These are phyloP conservation scores for Aegle marmelos DNA, from an alignment of 345 rosid species.

Conservation along the genomic window DNA sequence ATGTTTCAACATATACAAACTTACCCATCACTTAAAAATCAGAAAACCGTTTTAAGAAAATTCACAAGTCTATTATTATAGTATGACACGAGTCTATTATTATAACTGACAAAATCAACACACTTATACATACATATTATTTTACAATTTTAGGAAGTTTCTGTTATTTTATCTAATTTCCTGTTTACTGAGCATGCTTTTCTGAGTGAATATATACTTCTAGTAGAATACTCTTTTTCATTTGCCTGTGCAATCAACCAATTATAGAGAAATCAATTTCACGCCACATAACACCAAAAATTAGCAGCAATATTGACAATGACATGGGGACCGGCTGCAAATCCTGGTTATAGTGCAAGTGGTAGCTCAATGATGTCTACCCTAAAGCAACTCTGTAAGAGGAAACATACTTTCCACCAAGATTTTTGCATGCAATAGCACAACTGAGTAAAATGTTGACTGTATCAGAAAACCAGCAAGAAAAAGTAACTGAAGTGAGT, in stretches of 20 bases:
- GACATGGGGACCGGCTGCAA: not conserved
- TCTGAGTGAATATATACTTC: not conserved
- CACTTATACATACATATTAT: not conserved
- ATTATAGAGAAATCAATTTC: not conserved
- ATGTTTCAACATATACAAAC: not conserved
- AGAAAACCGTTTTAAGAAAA: not conserved
- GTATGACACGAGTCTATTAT: not conserved
- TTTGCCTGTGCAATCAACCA: not conserved
- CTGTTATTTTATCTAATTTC: too few species aligned
- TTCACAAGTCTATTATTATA: not conserved
- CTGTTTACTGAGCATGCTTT: not conserved
- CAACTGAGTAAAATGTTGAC: not conserved
- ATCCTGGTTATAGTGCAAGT: not conserved
- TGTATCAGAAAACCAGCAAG: not conserved
- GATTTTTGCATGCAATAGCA: not conserved
- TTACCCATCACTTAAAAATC: not conserved
- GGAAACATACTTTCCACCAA: not conserved
- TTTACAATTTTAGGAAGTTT: not conserved
- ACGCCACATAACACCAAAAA: not conserved
- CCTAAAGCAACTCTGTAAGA: not conserved
- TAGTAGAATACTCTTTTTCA: not conserved
- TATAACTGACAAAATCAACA: not conserved
- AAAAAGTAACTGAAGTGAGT: constrained; percentile 7
- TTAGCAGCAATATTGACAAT: not conserved
- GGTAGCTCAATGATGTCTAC: not conserved